Evolutionary conservation across 345 rosid species (phyloP), one percentile per base, ranked within the genome.

Genomic region (Diplotaxis tenuifolia): DNA sequence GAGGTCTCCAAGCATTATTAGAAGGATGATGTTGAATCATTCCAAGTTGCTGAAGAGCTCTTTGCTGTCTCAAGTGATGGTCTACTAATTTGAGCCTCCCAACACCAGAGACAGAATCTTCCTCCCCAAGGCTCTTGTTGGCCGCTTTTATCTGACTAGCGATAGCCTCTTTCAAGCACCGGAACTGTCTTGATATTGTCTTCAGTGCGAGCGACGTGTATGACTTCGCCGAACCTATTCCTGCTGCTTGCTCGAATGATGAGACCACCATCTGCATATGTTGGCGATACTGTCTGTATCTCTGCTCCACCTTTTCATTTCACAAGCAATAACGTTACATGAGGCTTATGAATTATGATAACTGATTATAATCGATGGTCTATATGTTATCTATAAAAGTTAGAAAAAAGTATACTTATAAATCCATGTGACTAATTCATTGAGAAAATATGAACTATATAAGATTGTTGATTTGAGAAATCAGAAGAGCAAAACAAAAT

Each of bases 1-100:
- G 98, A 78, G 98, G 98, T 87, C 98, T 89, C 98, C 98, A 94
- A 75, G 98, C 98, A 79, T 91, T 91, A 28, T 66, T 77, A 54
- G 66, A 45, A 65, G 80, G 76, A 77, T 38, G 47, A 38, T 91
- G 97, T 85, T 94, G 98, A 82, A 89, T 87, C 97, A 91, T 89
- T 70, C 97, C 98, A 78, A 89, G 79, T 34, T 91, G 98, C 70
- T 91, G 98, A 79, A 94, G 93, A 27, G 98, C 95, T 29, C 97
- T 83, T 70, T 94, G 98, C 74, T 94, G 98, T 57, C 96, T 86
- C 72, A 91, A 84, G 9, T 94, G 98, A 76, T 88, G 89, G 68
- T 94, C 98, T 9, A 94, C 97, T 59, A 88, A 94, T 72, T 91
- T 94, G 18, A 94, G 91, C 73, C 97, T 89, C 5, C 89, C 91